Conservation (phyloP, 2,329 filamentous ascomycete genomes). For the Dryadomyces quercivorus region DNA sequence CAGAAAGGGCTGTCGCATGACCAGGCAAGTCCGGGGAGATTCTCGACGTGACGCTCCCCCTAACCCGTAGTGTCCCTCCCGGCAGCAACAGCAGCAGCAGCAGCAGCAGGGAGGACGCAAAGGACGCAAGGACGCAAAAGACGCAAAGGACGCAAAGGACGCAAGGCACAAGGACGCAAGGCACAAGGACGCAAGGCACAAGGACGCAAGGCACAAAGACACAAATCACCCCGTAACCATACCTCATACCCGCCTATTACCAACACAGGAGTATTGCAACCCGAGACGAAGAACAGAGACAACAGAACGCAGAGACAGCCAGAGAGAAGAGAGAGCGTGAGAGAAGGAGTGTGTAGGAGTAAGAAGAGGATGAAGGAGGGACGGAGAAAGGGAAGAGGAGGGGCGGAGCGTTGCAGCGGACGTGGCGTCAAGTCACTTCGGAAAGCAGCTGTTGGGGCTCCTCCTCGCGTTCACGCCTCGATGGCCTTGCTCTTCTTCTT, state of each 20-base stretch:
- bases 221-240: background rate
- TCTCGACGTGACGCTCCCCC: too few relatives aligned
- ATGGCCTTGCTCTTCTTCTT: slow-evolving; percentile 26
- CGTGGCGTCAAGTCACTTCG: background rate
- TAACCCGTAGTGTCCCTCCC: too few relatives aligned
- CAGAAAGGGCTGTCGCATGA: too few relatives aligned
- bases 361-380: background rate
- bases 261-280: background rate
- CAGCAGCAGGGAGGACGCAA: too few relatives aligned
- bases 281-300: too few relatives aligned
- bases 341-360: background rate
- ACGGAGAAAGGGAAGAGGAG: background rate
- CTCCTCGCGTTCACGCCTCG: slow-evolving; percentile 17
- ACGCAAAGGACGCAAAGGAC: background rate
- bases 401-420: background rate
- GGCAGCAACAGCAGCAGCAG: too few relatives aligned
- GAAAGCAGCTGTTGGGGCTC: background rate
- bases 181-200: background rate
- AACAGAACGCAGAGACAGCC: background rate
- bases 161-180: background rate
- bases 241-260: slow-evolving; percentile 1
- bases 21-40: too few relatives aligned
- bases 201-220: background rate
- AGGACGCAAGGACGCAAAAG: background rate
- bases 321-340: background rate